Base-by-base conservation (phyloP, 495 filamentous ascomycete genomes). In the Aspergillus nanangensis region DNA sequence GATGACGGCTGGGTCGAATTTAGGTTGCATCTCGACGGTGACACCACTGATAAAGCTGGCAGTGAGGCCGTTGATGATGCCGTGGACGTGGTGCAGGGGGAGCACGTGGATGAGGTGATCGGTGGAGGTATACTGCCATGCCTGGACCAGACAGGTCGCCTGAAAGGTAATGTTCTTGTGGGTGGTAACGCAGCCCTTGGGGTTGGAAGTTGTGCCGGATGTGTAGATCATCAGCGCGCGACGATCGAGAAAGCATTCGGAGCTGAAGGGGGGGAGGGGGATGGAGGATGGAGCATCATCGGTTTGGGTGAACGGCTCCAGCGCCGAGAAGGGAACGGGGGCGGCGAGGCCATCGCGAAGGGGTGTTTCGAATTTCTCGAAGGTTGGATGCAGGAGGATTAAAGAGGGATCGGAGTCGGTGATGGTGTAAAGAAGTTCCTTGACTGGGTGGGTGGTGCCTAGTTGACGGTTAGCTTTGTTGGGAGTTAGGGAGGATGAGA, bases 141-240 rank as follows among this genome's bases (percentile, higher is more conserved):
- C 72, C 48, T 58, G 57, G 42, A 62, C 53, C 7, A 74, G 58
- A 36, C 54, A 65, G 35, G 48, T 52, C 8, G 70, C 70, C 41
- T 73, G 68, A 48, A 70, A 71, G 8, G 63, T 70, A 37, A 74
- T 69, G 38, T 58, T 72, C 39, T 65, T 67, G 33, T 74, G 70
- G 3, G 68, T 74, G 15, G 65, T 67, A 20, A 72, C 63, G 37
- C 65, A 69, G 21, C 70, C 70, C 41, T 74, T 74, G 17, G 70
- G 67, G 13, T 60, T 65, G 5, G 65, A 67, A 3, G 70, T 74
- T 22, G 70, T 74, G 27, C 70, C 70, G 18, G 64, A 70, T 7
- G 70, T 74, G 45, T 74, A 74, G 44, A 74, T 70, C 58, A 74
- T 74, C 40, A 72, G 53, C 0, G 69, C 70, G 20, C 62, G 64